Conservation (phyloP, 148 eudicot genomes). For the Rhododendron henanense region DNA sequence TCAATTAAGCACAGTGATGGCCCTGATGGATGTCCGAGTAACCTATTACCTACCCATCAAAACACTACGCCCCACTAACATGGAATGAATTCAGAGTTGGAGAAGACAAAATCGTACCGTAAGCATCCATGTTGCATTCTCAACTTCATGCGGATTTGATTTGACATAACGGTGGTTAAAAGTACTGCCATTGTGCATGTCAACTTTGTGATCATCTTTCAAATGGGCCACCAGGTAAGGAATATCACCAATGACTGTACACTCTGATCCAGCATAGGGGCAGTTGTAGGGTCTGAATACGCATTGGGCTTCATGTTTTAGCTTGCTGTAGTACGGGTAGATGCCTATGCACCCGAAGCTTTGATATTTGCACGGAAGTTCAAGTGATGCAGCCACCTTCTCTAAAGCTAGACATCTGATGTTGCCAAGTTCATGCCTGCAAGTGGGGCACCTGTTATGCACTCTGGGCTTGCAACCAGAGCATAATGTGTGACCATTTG, state of each 20-base stretch:
- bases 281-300: constrained; percentile 79
- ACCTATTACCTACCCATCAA: not conserved
- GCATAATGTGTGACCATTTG: constrained; percentile 91
- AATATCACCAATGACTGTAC: constrained; percentile 72
- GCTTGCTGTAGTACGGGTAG: constrained; percentile 83
- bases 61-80: not conserved
- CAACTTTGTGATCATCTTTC: constrained; percentile 88
- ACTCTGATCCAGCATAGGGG: constrained; percentile 94
- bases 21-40: not conserved
- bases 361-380: constrained; percentile 81
- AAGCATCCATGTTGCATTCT: constrained; percentile 96
- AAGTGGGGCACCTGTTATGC: constrained; percentile 94
- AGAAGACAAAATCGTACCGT: constrained; percentile 43
- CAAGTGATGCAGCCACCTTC: constrained; percentile 90
- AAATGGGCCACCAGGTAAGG: constrained; percentile 69
- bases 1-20: not conserved
- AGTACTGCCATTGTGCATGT: constrained; percentile 89
- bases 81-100: not conserved
- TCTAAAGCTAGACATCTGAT: constrained; percentile 89
- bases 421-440: constrained; percentile 96
- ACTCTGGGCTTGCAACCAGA: constrained; percentile 89
- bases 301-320: constrained; percentile 80
- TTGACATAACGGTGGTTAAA: constrained; percentile 95
- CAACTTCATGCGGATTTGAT: constrained; percentile 85
- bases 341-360: constrained; percentile 74